Percentiles rank a stretch among this genome's conserved stretches.
Evolutionary conservation across 2,329 filamentous ascomycete genomes (phyloP).

Genomic region (Botrytis medusae): DNA sequence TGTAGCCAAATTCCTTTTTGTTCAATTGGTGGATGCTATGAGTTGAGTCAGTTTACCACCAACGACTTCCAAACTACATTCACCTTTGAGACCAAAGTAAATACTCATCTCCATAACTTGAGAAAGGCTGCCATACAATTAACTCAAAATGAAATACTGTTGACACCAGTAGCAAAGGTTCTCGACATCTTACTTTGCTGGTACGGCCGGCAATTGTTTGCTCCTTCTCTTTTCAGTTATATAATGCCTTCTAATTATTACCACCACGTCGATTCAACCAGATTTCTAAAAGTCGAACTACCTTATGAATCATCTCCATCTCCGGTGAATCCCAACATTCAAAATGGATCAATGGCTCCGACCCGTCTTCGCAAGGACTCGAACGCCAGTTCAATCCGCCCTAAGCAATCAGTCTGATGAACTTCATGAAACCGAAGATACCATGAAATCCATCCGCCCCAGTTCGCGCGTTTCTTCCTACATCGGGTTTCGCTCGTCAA

Average conservation of each 20-base stretch:
- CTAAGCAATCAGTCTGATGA: slow-evolving; percentile 26
- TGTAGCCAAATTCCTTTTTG: neutral
- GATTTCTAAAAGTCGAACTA: neutral
- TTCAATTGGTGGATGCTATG: neutral
- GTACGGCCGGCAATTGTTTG: neutral
- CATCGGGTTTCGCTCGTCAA: slow-evolving; percentile 29
- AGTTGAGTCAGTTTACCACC: neutral
- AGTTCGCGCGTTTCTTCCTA: slow-evolving; percentile 35
- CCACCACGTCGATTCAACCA: neutral
- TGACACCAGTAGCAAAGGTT: neutral
- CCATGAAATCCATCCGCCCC: slow-evolving; percentile 25
- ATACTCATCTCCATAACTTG: neutral
- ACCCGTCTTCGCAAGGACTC: slow-evolving; percentile 33
- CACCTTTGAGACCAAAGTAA: neutral
- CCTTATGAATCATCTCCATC: neutral
- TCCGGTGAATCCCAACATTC: neutral
- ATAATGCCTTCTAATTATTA: neutral
- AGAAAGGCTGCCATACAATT: neutral
- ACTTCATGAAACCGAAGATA: slow-evolving; percentile 28
- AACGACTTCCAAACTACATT: neutral
- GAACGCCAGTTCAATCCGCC: slow-evolving; percentile 26
- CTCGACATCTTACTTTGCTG: neutral
- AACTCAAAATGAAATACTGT: neutral
- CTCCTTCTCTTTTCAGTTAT: slow-evolving; percentile 3
- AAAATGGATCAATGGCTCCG: slow-evolving; percentile 37